Evolutionary conservation across 2,329 filamentous ascomycete genomes (phyloP), one percentile per base, ranked within the genome.

Genomic region (Trichoderma sp.): DNA sequence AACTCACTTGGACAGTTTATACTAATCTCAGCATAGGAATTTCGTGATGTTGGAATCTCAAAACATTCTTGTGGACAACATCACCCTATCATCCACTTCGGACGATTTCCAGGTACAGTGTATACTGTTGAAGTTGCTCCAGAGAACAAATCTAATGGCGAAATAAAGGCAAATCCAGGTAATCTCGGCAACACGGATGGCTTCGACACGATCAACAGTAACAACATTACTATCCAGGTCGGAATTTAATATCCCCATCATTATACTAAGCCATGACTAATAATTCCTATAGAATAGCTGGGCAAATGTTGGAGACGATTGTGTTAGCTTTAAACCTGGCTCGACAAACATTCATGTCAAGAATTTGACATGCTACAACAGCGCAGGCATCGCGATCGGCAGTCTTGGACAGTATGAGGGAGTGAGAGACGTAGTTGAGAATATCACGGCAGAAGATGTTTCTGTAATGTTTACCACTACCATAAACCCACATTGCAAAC

Each of bases 321-420:
- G 64, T 39, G 47, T 67, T 15, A 67, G 64, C n/a, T 67, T 67
- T 23, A 67, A 67, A 26, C 64, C 64, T 20, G 64, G 64, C 20
- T 67, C 64, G 15, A 67, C 64, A 17, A 67, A 67, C n/a, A 67
- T 67, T 5, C 64, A 57, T 4, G 64, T 67, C 20, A 67, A 67
- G 17, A 67, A 67, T n/a, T 57, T 67, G 47, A 67, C 64, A 9
- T 67, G 64, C 30, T 39, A 67, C 30, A 67, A 67, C 20, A 67
- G 64, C 50, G 64, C 64, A 5, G 64, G 64, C 23, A 67, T 67
- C 23, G 64, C 64, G 39, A 67, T 67, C 8, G 64, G 64, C 9
- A 67, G 64, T 32, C 50, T 67, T 36, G 64, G 64, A 4, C 64
- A 67, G 20, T 67, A 67, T 57, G 64, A 67, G 50, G 64, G 64